Evolutionary conservation across 2,329 filamentous ascomycete genomes (phyloP).

Genomic region (Colletotrichum magnum): DNA sequence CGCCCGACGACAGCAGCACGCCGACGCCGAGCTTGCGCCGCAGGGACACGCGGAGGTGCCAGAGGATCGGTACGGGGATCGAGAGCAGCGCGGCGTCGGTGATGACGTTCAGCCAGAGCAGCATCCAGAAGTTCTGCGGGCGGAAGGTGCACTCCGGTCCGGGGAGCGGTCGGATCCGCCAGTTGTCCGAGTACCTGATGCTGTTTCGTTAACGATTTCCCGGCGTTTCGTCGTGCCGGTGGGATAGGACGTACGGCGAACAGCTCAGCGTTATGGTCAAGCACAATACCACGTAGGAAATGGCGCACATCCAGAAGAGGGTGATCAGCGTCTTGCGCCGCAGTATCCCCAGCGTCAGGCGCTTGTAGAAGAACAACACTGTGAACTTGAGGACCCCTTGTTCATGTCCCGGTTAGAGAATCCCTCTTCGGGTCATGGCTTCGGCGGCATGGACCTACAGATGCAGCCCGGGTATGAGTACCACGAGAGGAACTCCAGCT

Average conservation of each 20-base stretch:
- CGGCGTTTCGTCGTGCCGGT: too few relatives aligned
- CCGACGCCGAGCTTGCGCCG: conserved; percentile 43
- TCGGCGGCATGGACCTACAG: conserved; percentile 35
- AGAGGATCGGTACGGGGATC: conserved; percentile 46
- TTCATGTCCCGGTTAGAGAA: too few relatives aligned
- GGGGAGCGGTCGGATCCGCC: conserved; percentile 45
- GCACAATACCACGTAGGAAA: conserved; percentile 40
- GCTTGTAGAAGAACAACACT: conserved; percentile 47
- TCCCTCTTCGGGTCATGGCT: neutral
- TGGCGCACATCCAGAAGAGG: conserved; percentile 43
- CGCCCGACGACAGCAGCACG: conserved; percentile 44
- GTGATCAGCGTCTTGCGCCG: conserved; percentile 40
- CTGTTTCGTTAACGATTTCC: neutral
- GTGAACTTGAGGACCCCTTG: conserved; percentile 47
- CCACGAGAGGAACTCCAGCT: conserved; percentile 45
- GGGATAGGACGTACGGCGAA: conserved; percentile 29
- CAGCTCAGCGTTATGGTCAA: conserved; percentile 40
- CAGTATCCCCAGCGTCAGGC: conserved; percentile 42
- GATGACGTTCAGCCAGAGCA: conserved; percentile 44
- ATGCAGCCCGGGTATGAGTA: conserved; percentile 47
- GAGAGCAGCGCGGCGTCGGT: conserved; percentile 46
- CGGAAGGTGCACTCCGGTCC: conserved; percentile 39
- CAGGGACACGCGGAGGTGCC: conserved; percentile 40
- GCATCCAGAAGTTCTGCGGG: conserved; percentile 45
- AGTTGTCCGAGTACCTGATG: conserved; percentile 41